Evolutionary conservation across 768 basidiomycete genomes (phyloP), one percentile per base, ranked within the genome.

Genomic region (Trametes meyenii): DNA sequence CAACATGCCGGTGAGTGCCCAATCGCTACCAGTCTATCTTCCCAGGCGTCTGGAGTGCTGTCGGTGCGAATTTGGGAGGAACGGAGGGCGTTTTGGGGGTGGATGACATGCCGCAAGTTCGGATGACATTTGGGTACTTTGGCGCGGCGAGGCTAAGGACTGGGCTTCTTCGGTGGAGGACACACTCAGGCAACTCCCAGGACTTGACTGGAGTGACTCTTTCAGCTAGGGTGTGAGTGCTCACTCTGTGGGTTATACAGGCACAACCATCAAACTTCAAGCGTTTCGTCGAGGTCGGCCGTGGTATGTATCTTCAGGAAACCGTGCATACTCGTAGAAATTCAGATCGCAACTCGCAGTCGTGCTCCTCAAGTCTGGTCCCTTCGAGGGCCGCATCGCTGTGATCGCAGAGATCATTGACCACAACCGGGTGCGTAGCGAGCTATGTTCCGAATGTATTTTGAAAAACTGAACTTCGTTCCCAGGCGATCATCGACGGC

Each of bases 231-330:
- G 23, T 39, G 39, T 42, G 17, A 35, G 52, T 59, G 51, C 63
- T 64, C 36, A 62, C 44, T 7, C 21, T 3, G 16, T 26, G 11
- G 1, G 12, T 33, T 24, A 21, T 43, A 19, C 45, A 63, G 64
- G 64, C 55, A 55, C 62, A 63, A 60, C 74, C 76, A 66, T 95
- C 92, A 71, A 94, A 88, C 75, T 98, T 98, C 85, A 88, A 89
- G 79, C 92, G 94, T 65, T 98, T 96, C 79, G 96, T 98, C 73
- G 92, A 99, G 86, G 94, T 98, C 75, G 96, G 96, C 74, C 92
- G 96, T 73, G 92, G 91, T 93, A 69, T 62, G 83, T 72, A 7
- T 19, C n/a, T 33, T 21, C 14, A 13, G 3, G 17, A n/a, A 10
- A 5, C 1, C 10, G 8, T 1, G 10, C 33, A 3, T 3, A 21